Evolutionary conservation across 768 basidiomycete genomes (phyloP), one percentile per base, ranked within the genome.

Genomic region (Amyloporia xantha): DNA sequence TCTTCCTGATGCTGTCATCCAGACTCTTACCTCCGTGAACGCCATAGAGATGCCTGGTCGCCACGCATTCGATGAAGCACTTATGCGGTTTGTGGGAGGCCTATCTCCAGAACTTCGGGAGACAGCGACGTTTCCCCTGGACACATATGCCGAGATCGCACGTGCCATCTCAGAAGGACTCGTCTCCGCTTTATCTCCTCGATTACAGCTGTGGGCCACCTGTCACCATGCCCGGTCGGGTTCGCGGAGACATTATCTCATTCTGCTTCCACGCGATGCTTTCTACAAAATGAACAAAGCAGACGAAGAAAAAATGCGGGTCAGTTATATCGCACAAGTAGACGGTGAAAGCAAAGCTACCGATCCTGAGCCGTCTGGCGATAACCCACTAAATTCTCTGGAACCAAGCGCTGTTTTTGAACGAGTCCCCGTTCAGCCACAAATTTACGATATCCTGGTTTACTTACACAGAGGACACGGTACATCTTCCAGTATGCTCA

Each of bases 371-470:
- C 48, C 44, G 38, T 48, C 44, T 20, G 50, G 46, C 10, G 58
- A 36, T 2, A 21, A 61, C 35, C 62, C 62, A 46, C 54, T 50
- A 55, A 62, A 53, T 44, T 59, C 46, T 36, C 56, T 59, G 54
- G 69, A 63, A 54, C 62, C 55, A 52, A 62, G 59, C 54, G 69
- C 61, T 39, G 67, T 72, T 24, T 85, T 81, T 60, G 78, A 85
- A 54, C 71, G 79, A 48, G 64, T 85, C 41, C 84, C 84, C 9
- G 82, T 84, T 42, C 77, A 77, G 45, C 67, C 73, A 20, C 84
- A 86, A 58, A 75, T 86, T 53, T 86, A 82, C 48, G 84, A 86
- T 60, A 71, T 83, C 49, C 62, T 86, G 36, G 79, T 79, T 20
- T 86, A 79, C 56, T 79, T 78, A 2, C 84, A 86, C 58, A 71